Percentiles rank a stretch among this genome's conserved stretches.
Conservation (phyloP, 176 grass and related monocot genomes). For the Bromus sterilis region DNA sequence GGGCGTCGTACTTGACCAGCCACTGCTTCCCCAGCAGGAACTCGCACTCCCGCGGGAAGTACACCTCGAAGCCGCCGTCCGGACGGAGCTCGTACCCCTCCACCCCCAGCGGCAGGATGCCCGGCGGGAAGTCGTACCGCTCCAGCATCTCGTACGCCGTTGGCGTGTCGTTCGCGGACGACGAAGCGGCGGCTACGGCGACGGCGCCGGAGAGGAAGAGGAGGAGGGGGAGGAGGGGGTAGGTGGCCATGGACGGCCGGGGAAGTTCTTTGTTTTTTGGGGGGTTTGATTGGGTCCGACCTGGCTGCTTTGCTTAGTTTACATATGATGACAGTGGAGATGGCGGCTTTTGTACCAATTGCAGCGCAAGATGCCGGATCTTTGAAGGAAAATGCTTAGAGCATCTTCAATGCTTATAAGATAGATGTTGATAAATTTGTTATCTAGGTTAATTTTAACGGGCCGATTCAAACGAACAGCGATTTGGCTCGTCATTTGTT, state of each 20-base stretch:
- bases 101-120: slow-evolving; percentile 6
- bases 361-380: no score
- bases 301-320: not conserved
- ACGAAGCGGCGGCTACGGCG: not conserved
- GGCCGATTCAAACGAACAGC: no score
- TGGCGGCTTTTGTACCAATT: no score
- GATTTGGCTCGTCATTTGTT: no score
- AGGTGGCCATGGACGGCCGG: slow-evolving; percentile 5
- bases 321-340: no score
- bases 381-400: no score
- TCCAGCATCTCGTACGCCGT: slow-evolving; percentile 9
- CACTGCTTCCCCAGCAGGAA: slow-evolving; percentile 4
- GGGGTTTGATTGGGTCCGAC: not conserved
- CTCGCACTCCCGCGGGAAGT: slow-evolving; percentile 5
- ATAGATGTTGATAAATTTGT: no score
- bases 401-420: no score
- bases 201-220: not conserved
- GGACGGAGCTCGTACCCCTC: not conserved
- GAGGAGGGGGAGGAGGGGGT: not conserved
- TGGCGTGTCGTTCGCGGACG: not conserved
- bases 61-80: not conserved
- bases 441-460: no score
- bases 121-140: slow-evolving; percentile 8
- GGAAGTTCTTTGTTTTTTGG: not conserved
- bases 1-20: not conserved